Conservation (phyloP, 2,329 filamentous ascomycete genomes). For the Cucurbitaria berberidis region DNA sequence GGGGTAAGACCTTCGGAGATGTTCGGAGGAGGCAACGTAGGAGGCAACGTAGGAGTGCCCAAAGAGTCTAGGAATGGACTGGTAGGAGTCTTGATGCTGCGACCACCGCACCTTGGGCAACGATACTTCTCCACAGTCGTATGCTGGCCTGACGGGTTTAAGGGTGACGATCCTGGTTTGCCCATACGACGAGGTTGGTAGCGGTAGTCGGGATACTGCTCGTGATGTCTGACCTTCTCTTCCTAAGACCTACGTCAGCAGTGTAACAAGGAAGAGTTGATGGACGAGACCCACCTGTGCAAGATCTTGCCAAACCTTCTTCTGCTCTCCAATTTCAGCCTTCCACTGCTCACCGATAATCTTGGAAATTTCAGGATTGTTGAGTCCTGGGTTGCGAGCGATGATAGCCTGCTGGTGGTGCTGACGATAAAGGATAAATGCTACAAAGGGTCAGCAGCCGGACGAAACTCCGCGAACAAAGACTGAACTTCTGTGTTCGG, state of each 20-base stretch:
- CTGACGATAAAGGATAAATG: conserved; percentile 97
- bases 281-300: conserved; percentile 68
- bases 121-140: conserved; percentile 54
- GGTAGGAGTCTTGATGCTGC: conserved; percentile 67
- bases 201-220: conserved; percentile 90
- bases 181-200: conserved; percentile 77
- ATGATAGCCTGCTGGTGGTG: conserved; percentile 86
- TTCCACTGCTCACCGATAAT: conserved; percentile 96
- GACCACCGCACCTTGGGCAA: conserved; percentile 75
- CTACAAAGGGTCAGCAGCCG: conserved; percentile 59
- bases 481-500: conserved; percentile 35
- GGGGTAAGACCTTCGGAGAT: conserved; percentile 40
- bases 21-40: conserved; percentile 49
- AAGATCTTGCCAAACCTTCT: conserved; percentile 84
- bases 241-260: conserved; percentile 58
- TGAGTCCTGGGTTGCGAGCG: conserved; percentile 81
- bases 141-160: conserved; percentile 39
- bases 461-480: conserved; percentile 36
- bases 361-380: conserved; percentile 96
- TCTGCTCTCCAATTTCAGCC: conserved; percentile 73
- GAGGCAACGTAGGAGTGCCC: conserved; percentile 48
- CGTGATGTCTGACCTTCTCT: conserved; percentile 87
- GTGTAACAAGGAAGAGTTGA: background rate
- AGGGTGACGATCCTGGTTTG: conserved; percentile 49
- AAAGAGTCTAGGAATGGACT: conserved; percentile 61